phyloP scores from a whole-genome alignment of 2,329 filamentous ascomycete species.

The Alternaria conjuncta region DNA sequence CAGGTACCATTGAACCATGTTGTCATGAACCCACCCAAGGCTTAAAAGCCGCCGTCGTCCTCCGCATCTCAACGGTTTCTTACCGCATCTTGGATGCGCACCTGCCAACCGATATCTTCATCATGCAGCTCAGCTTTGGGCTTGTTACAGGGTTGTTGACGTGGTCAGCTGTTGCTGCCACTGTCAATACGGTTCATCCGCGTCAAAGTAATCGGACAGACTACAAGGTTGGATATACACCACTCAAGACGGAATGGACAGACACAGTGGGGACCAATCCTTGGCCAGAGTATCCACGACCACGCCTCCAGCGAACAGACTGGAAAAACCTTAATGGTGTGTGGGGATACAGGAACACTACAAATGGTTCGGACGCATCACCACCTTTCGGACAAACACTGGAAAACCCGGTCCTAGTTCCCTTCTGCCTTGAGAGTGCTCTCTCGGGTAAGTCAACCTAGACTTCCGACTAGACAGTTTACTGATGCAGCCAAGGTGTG shows the following conservation, averaged over 20 bases:
- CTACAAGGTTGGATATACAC: constrained; percentile 38
- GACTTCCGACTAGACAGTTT: constrained; percentile 44
- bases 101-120: neutral
- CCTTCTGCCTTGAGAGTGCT: constrained; percentile 62
- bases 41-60: constrained; percentile 27
- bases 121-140: constrained; percentile 26
- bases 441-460: constrained; percentile 52
- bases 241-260: constrained; percentile 58
- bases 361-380: constrained; percentile 46
- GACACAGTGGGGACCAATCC: constrained; percentile 59
- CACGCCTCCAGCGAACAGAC: constrained; percentile 59
- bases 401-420: constrained; percentile 56
- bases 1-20: constrained; percentile 20
- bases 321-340: constrained; percentile 67
- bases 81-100: neutral
- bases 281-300: constrained; percentile 66
- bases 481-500: constrained; percentile 48
- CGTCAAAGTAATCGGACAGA: constrained; percentile 39
- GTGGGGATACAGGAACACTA: constrained; percentile 60
- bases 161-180: constrained; percentile 14
- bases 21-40: constrained; percentile 19
- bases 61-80: neutral
- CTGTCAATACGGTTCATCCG: constrained; percentile 7
- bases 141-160: constrained; percentile 20
- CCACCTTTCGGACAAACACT: constrained; percentile 56